Evolutionary conservation across 257 asterid genomes (phyloP), one percentile per base, ranked within the genome.

Genomic region (Penstemon eatonii): DNA sequence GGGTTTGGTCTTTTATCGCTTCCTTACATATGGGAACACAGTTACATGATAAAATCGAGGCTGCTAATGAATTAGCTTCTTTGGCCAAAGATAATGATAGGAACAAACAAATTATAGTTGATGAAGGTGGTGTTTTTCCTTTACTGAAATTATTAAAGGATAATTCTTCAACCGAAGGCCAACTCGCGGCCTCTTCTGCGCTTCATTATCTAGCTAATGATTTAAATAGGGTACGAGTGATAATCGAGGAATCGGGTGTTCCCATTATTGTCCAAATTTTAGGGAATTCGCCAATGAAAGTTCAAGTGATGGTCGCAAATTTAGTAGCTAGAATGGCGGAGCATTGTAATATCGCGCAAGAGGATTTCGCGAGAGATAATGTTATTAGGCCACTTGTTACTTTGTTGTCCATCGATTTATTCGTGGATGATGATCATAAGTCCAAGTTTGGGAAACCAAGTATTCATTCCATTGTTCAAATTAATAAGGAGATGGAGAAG

Each of bases 331-430:
- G 62, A 4, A 88, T 90, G 96, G 92, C 97, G 1, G 77, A 79
- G 67, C 75, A 81, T 68, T 84, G 78, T 4, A 64, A 74, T 2
- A 70, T 68, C 1, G 94, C 96, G 3, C 86, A 83, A 71, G 96
- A 84, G 81, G 88, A 74, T 76, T 90, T 90, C 10, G 97, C 92
- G 0, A 69, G 96, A 63, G 88, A 85, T 68, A 86, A 90, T 69
- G 86, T 86, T 74, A 88, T 87, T 70, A 77, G 91, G 70, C 92
- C 92, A 0, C 86, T 90, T 7, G 96, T 90, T 89, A 91, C 91
- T 0, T 63, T 85, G 66, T 49, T 91, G 71, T 84, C 90, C 0
- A 69, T 81, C 11, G 96, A 84, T 80, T 66, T 83, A 5, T 83
- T 85, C 63, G 60, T 85, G 72, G 92, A 88, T n/a, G 97, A 90